Percentiles rank a stretch among this genome's conserved stretches.
These are phyloP conservation scores for Alternaria panax DNA, from an alignment of 2,329 filamentous ascomycete species.

Conservation along the genomic window DNA sequence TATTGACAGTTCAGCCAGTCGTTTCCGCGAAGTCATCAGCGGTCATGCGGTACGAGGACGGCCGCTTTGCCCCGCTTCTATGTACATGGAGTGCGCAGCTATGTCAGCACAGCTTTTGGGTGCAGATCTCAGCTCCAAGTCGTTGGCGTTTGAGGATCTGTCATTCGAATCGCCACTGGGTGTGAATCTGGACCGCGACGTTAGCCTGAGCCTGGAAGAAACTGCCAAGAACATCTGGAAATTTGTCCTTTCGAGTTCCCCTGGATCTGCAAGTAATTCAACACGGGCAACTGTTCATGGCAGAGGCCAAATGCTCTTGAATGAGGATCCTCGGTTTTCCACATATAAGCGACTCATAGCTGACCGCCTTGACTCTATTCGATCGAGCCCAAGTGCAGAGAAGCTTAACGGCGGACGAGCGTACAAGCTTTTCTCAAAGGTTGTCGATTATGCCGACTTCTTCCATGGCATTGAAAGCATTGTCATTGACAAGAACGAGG, in stretches of 20 bases:
- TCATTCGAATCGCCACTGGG: slow-evolving; percentile 18
- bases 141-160: slow-evolving; percentile 15
- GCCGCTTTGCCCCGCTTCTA: slow-evolving; percentile 26
- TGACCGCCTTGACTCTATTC: slow-evolving; percentile 8
- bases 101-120: slow-evolving; percentile 18
- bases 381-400: slow-evolving; percentile 8
- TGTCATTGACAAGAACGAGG: slow-evolving; percentile 20
- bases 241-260: slow-evolving; percentile 9
- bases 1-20: slow-evolving; percentile 17
- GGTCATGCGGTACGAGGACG: slow-evolving; percentile 26
- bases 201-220: slow-evolving; percentile 3
- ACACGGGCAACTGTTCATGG: slow-evolving; percentile 10
- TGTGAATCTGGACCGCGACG: slow-evolving; percentile 11
- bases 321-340: slow-evolving; percentile 2
- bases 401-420: slow-evolving; percentile 20
- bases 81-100: slow-evolving; percentile 30
- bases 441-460: slow-evolving; percentile 23
- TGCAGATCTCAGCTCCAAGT: slow-evolving; percentile 1
- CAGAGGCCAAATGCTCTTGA: slow-evolving; percentile 10
- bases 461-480: slow-evolving; percentile 22
- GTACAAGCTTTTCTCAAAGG: slow-evolving; percentile 24
- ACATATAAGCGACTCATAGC: slow-evolving; percentile 21
- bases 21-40: slow-evolving; percentile 17
- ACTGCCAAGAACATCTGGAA: slow-evolving; percentile 5
- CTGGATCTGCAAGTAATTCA: background rate